Percentiles rank a stretch among this genome's conserved stretches.
Evolutionary conservation across 2,329 filamentous ascomycete genomes (phyloP).

Genomic region (Microdochium trichocladiopsis): DNA sequence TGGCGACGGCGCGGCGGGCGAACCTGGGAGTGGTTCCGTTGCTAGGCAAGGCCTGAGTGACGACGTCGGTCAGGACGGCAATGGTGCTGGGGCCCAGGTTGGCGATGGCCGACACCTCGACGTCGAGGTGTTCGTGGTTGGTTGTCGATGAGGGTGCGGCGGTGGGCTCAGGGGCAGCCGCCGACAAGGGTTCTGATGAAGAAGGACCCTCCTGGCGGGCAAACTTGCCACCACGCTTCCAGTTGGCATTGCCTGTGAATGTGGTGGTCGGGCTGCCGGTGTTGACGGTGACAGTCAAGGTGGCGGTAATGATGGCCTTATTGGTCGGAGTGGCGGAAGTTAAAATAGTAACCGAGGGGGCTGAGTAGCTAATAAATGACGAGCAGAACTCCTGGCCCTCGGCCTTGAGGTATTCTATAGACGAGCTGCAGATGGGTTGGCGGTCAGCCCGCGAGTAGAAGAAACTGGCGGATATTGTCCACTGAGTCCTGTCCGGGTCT

Average conservation of each 20-base stretch:
- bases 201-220: neutral
- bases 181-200: neutral
- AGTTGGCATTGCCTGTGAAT: neutral
- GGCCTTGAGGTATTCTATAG: neutral
- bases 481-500: neutral
- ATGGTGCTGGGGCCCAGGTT: constrained; percentile 8
- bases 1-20: neutral
- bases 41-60: constrained; percentile 18
- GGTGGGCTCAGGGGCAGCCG: neutral
- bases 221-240: neutral
- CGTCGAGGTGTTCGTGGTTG: constrained; percentile 37
- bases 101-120: constrained; percentile 33
- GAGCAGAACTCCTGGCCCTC: neutral
- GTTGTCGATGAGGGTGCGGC: neutral
- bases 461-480: neutral
- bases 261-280: neutral
- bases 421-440: neutral
- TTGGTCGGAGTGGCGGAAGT: neutral
- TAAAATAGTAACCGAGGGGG: neutral
- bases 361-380: neutral
- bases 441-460: neutral
- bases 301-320: neutral
- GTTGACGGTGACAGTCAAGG: neutral
- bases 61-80: constrained; percentile 30
- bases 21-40: neutral